These are phyloP conservation scores for Pyrenochaeta sp. DNA, from an alignment of 2,329 filamentous ascomycete species.

Conservation along the genomic window DNA sequence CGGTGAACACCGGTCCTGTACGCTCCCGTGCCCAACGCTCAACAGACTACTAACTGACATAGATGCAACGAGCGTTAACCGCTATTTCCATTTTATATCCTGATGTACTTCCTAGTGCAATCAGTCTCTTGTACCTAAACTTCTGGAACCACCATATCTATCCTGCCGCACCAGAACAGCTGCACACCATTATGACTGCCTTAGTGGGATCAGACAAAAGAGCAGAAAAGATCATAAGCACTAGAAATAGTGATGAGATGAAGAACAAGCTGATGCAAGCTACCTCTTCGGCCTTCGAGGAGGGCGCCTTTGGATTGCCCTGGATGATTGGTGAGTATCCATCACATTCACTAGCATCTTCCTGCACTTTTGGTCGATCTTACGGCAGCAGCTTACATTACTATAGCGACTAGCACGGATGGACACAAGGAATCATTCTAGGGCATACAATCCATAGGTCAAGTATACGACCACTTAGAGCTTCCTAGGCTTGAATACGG, in stretches of 20 bases:
- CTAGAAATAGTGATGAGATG: conserved; percentile 44
- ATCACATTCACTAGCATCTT: not conserved
- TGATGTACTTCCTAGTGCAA: conserved; percentile 46
- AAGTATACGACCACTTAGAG: conserved; percentile 60
- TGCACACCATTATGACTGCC: conserved; percentile 52
- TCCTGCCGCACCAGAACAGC: conserved; percentile 54
- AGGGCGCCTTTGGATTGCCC: conserved; percentile 66
- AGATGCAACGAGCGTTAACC: conserved; percentile 60
- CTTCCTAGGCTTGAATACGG: conserved; percentile 38
- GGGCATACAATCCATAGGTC: conserved; percentile 66
- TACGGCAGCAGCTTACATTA: not conserved
- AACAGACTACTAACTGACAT: not conserved
- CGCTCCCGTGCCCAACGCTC: not conserved
- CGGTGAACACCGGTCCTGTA: conserved; percentile 56
- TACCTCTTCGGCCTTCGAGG: conserved; percentile 59
- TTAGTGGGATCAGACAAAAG: conserved; percentile 55
- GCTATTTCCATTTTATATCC: conserved; percentile 53
- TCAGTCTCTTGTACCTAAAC: conserved; percentile 58
- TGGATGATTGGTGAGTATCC: conserved; percentile 57
- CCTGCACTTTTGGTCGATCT: not conserved
- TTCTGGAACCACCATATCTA: conserved; percentile 60
- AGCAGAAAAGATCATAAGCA: conserved; percentile 51
- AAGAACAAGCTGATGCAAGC: conserved; percentile 59
- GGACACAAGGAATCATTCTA: conserved; percentile 64
- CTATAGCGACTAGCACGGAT: conserved; percentile 24